Evolutionary conservation across 805 yeast species (phyloP), one percentile per base, ranked within the genome.

Genomic region (Ogataea populi-albae): DNA sequence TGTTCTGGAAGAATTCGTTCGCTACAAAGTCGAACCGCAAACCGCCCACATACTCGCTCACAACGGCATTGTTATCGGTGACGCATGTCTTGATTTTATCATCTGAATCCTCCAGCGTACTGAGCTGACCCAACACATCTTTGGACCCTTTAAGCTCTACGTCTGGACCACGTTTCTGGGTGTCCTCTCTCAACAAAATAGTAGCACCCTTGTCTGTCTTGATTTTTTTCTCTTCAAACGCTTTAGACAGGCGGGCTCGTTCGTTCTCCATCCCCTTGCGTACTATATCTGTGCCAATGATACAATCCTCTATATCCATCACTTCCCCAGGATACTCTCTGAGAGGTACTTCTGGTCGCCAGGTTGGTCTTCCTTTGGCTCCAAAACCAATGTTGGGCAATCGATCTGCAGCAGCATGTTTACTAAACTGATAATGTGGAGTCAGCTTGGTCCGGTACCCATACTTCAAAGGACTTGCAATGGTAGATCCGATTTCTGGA

Each of bases 1-100:
- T 91, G 64, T 91, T 91, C 64, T 91, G 98, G 70, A 93, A 93
- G 57, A 93, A 93, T 59, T 89, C 96, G 37, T 96, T 95, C 0
- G 97, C 97, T 21, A 88, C 80, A 60, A 86, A 93, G 53, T 85
- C 81, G 61, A 93, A 93, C 33, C 79, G 73, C 59, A 71, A 77
- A 2, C 91, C 95, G 40, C 76, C 73, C 28, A 84, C 73, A 49
- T 73, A 75, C 55, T 89, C 97, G 6, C 77, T 77, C 35, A 91
- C 93, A 34, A 86, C 77, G 41, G 81, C 85, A 57, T 89, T 79
- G 21, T 85, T 63, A 39, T 84, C 74, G 0, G 95, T 86, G 10
- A 81, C 87, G 60, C 93, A 86, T 1, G 88, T 77, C 52, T 83
- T 81, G 37, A 71, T 52, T 8, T 53, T 56, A 32, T 58, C 58